These are phyloP conservation scores for Carnegiea gigantea DNA, from an alignment of 179 eudicot species.

Conservation along the genomic window DNA sequence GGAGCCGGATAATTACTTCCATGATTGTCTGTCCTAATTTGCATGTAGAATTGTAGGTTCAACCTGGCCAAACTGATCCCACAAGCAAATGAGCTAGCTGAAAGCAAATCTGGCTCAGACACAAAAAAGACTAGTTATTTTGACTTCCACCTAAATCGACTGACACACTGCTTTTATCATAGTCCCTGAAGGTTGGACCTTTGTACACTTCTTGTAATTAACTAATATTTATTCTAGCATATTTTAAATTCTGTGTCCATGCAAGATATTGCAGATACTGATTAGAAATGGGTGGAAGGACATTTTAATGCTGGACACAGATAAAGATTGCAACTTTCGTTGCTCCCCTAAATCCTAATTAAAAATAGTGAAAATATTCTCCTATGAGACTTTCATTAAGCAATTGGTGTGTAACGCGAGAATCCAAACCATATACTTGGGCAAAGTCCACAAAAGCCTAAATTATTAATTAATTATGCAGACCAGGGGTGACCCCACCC, in stretches of 20 bases:
- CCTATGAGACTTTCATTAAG: too few relatives aligned
- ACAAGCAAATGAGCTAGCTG: background rate
- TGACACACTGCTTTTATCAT: slow-evolving; percentile 31
- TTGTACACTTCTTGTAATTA: slow-evolving; percentile 12
- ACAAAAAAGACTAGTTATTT: too few relatives aligned
- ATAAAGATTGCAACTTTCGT: background rate
- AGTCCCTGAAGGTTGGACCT: slow-evolving; percentile 46
- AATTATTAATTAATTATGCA: too few relatives aligned
- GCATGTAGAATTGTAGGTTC: background rate
- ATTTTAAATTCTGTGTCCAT: slow-evolving; percentile 26
- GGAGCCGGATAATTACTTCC: background rate
- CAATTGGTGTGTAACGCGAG: too few relatives aligned
- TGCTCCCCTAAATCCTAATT: too few relatives aligned
- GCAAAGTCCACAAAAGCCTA: too few relatives aligned
- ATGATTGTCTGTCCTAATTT: background rate
- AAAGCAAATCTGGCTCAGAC: background rate
- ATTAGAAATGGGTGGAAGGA: slow-evolving; percentile 72
- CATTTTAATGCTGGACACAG: slow-evolving; percentile 52
- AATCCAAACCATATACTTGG: too few relatives aligned
- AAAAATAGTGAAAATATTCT: too few relatives aligned
- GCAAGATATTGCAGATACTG: slow-evolving; percentile 65
- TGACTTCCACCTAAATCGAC: background rate
- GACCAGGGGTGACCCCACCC: too few relatives aligned
- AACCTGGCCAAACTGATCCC: background rate
- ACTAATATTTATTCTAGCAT: background rate